Evolutionary conservation across 371 early-diverging fungal species (phyloP), one percentile per base, ranked within the genome.

Genomic region (Apophysomyces variabilis): DNA sequence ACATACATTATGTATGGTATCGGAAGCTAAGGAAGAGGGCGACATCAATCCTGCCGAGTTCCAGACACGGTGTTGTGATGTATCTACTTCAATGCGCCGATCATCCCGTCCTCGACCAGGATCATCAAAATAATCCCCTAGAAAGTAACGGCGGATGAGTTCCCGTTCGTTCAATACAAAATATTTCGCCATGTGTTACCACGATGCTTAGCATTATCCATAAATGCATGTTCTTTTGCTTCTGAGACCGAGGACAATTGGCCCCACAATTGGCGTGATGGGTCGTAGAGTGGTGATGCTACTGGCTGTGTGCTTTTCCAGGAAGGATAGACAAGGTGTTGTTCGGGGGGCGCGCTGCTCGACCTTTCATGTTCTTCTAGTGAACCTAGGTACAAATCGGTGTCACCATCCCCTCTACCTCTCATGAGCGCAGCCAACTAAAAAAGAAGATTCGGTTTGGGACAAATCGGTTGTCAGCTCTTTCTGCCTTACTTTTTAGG

Each of bases 341-440:
- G 68, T 62, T 67, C 68, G 35, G 68, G 68, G 18, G 68, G 68
- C 18, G 68, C 68, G 43, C 68, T 67, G 63, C 63, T 67, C 14
- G 68, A 60, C 37, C 63, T 62, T 38, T 56, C 62, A 38, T 56
- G 57, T 38, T 69, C 69, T 26, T 65, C 44, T 7, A 60, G 38
- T 26, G 69, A 60, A 57, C 64, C 71, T 4, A 67, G 39, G 43
- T 45, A 64, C 13, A 64, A 41, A 36, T 64, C 65, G 62, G 43
- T 60, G 58, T 69, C 69, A 57, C 36, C 44, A 54, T 62, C 70
- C 13, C 65, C 71, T 50, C 57, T 63, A 32, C 65, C 67, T 60
- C 71, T 45, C 64, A 71, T 61, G 11, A 71, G 62, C 1, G 71
- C 71, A 47, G 71, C 71, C 61, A 71, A 38, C 71, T 71, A 62